Conservation (phyloP, 768 basidiomycete species). For the Pluteus cervinus region DNA sequence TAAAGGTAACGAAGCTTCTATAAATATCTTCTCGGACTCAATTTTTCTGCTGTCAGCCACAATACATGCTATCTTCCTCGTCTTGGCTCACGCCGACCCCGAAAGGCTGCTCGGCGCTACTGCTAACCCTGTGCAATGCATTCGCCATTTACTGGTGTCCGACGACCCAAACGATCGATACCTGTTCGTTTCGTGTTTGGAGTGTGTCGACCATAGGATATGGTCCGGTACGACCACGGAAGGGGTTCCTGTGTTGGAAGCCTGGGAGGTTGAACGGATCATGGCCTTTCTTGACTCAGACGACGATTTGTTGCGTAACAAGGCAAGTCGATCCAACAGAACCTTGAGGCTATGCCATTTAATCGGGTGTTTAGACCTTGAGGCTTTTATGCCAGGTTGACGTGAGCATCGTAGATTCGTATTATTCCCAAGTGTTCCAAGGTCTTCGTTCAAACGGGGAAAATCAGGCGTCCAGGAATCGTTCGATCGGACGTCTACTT, state of each 20-base stretch:
- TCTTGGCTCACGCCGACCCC: slow-evolving; percentile 23
- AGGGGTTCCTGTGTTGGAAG: slow-evolving; percentile 52
- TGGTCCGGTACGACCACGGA: slow-evolving; percentile 65
- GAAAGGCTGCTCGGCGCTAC: too few relatives aligned
- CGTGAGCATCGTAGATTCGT: slow-evolving; percentile 1
- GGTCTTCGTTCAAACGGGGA: neutral
- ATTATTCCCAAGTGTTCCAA: slow-evolving; percentile 2
- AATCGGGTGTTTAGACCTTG: too few relatives aligned
- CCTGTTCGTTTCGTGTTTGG: slow-evolving; percentile 60
- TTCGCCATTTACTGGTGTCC: slow-evolving; percentile 57
- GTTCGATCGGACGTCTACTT: slow-evolving; percentile 30
- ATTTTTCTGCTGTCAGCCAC: too few relatives aligned
- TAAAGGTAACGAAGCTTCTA: too few relatives aligned
- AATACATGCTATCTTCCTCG: slow-evolving; percentile 30
- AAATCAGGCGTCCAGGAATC: neutral
- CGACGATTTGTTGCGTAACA: slow-evolving; percentile 52
- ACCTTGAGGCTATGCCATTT: too few relatives aligned
- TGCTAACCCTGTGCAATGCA: slow-evolving; percentile 37
- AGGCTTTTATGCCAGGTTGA: too few relatives aligned
- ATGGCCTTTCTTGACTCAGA: slow-evolving; percentile 61
- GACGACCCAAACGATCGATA: slow-evolving; percentile 55
- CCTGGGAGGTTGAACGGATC: slow-evolving; percentile 65
- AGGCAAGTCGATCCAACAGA: slow-evolving; percentile 33
- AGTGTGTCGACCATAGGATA: slow-evolving; percentile 44
- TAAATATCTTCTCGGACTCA: too few relatives aligned